Evolutionary conservation across 2,329 filamentous ascomycete genomes (phyloP).

Genomic region (Colletotrichum tamarilloi): DNA sequence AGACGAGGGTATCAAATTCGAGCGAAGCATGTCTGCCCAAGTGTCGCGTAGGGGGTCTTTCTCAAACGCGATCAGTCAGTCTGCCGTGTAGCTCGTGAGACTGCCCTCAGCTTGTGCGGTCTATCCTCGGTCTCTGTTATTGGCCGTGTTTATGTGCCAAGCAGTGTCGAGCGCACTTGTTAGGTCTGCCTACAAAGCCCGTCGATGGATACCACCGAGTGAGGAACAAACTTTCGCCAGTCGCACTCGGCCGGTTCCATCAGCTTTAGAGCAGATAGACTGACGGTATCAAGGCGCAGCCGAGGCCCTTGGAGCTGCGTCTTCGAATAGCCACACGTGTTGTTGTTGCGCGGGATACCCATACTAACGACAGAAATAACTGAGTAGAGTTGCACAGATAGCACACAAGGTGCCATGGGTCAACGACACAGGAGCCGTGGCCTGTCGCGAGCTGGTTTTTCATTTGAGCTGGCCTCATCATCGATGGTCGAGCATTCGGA

Average conservation of each 20-base stretch:
- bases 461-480: conserved; percentile 1
- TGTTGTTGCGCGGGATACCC: background rate
- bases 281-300: background rate
- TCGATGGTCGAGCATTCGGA: conserved; percentile 46
- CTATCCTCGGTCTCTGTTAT: background rate
- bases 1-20: too few species aligned
- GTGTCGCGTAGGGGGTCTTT: too few species aligned
- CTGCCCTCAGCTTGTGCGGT: background rate
- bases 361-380: background rate
- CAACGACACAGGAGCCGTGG: background rate
- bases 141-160: background rate
- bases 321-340: background rate
- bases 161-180: background rate
- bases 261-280: background rate
- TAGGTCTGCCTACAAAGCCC: background rate
- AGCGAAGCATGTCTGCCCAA: too few species aligned
- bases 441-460: background rate
- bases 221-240: background rate
- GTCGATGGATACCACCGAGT: background rate
- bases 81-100: background rate
- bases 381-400: background rate
- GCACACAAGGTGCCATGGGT: background rate
- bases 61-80: background rate
- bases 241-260: background rate
- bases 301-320: too few species aligned